Conservation (phyloP, 345 rosid species). For the Populus nigra region DNA sequence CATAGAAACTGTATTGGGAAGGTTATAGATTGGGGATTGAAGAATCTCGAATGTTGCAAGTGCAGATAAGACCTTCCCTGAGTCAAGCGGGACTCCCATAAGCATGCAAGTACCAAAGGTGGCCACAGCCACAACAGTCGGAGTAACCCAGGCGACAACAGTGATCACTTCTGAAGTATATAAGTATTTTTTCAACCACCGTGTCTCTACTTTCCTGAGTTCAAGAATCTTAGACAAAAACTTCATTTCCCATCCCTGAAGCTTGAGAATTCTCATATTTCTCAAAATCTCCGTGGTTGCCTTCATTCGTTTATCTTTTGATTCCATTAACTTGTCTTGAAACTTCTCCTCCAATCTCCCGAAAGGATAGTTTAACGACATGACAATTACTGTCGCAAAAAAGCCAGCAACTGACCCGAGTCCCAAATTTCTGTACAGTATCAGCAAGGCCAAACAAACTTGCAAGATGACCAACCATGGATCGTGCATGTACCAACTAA, state of each 20-base stretch:
- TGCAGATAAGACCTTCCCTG: slow-evolving; percentile 37
- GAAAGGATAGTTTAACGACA: slow-evolving; percentile 28
- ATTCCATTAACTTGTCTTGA: slow-evolving; percentile 34
- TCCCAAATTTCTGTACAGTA: slow-evolving; percentile 32
- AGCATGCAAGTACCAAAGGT: slow-evolving; percentile 37
- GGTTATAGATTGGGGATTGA: slow-evolving; percentile 28
- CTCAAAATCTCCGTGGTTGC: slow-evolving; percentile 29
- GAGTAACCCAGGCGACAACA: slow-evolving; percentile 28
- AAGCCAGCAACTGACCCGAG: slow-evolving; percentile 22
- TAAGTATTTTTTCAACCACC: slow-evolving; percentile 34
- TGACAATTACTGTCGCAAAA: slow-evolving; percentile 19
- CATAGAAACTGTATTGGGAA: slow-evolving; percentile 35
- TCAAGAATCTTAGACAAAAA: slow-evolving; percentile 32
- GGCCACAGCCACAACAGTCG: slow-evolving; percentile 23
- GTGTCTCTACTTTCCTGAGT: slow-evolving; percentile 24
- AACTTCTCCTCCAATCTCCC: slow-evolving; percentile 25
- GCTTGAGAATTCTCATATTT: slow-evolving; percentile 39
- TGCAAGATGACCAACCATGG: slow-evolving; percentile 32
- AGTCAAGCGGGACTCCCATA: slow-evolving; percentile 27
- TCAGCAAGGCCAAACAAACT: slow-evolving; percentile 27
- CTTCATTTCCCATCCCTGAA: slow-evolving; percentile 44
- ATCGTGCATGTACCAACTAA: slow-evolving; percentile 32
- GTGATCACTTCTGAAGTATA: slow-evolving; percentile 14
- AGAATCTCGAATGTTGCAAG: slow-evolving; percentile 36
- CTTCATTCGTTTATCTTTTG: slow-evolving; percentile 37